Percentiles rank a stretch among this genome's conserved stretches.
These are phyloP conservation scores for Viola odorata DNA, from an alignment of 345 rosid genomes.

Conservation along the genomic window DNA sequence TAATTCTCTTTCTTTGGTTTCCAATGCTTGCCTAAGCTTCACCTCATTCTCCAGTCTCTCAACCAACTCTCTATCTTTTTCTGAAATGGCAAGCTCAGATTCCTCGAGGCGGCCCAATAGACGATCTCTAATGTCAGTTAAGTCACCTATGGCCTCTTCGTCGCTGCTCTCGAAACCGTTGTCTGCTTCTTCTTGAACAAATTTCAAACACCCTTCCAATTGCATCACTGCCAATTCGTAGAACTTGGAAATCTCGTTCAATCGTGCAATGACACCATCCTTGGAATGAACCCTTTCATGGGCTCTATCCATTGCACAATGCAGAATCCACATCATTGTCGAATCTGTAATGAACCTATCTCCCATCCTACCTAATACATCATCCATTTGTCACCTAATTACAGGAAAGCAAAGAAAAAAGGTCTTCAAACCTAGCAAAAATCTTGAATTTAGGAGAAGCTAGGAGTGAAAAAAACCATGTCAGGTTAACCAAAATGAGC, in stretches of 20 bases:
- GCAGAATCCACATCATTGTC: constrained; percentile 77
- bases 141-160: constrained; percentile 51
- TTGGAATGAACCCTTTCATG: constrained; percentile 63
- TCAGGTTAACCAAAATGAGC: no score
- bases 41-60: constrained; percentile 47
- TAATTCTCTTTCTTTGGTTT: constrained; percentile 47
- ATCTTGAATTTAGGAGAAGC: no score
- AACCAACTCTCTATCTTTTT: constrained; percentile 57
- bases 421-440: no score
- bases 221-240: constrained; percentile 78
- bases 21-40: constrained; percentile 52
- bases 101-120: constrained; percentile 62
- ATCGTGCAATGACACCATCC: constrained; percentile 54
- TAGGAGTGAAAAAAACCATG: no score
- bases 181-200: constrained; percentile 69
- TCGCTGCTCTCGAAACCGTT: constrained; percentile 46
- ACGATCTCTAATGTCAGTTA: constrained; percentile 60
- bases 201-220: constrained; percentile 60
- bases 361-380: constrained; percentile 34
- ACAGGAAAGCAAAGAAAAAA: no score
- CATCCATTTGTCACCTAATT: constrained; percentile 44
- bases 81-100: constrained; percentile 53
- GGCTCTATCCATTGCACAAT: constrained; percentile 69
- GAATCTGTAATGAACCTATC: constrained; percentile 60
- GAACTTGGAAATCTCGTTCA: constrained; percentile 69